These are phyloP conservation scores for Huntiella abstrusa DNA, from an alignment of 2,329 filamentous ascomycete species.

Conservation along the genomic window DNA sequence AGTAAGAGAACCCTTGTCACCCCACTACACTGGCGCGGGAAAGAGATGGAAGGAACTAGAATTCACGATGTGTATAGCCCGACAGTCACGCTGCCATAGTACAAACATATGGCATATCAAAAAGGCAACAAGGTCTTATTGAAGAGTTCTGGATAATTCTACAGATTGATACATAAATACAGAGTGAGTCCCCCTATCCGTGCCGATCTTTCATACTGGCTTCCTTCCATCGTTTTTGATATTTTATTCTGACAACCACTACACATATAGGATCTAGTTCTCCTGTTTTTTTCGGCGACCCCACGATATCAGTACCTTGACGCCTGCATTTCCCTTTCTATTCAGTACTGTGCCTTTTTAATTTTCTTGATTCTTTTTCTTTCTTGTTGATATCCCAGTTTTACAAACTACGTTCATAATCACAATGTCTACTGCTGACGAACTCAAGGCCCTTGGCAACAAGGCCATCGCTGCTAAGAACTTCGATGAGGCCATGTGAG, in stretches of 20 bases:
- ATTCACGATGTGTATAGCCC: slow-evolving; percentile 7
- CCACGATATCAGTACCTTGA: slow-evolving; percentile 1
- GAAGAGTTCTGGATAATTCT: too few species aligned
- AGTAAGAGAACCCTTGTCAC: slow-evolving; percentile 5
- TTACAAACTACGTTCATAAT: neutral
- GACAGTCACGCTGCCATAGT: neutral
- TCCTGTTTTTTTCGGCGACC: neutral
- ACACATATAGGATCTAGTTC: too few species aligned
- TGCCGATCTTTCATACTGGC: too few species aligned
- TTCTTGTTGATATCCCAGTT: neutral
- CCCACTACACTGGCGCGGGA: slow-evolving; percentile 5
- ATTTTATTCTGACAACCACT: too few species aligned
- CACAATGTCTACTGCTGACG: slow-evolving; percentile 42
- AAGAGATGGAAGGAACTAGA: slow-evolving; percentile 12
- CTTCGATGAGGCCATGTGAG: slow-evolving; percentile 87
- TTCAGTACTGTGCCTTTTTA: neutral
- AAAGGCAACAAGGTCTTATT: neutral
- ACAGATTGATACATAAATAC: too few species aligned
- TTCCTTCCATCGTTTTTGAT: too few species aligned
- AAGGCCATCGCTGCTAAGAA: slow-evolving; percentile 97
- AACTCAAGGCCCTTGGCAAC: slow-evolving; percentile 95
- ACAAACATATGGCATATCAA: neutral
- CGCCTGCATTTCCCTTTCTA: neutral
- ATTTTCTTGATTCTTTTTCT: slow-evolving; percentile 1
- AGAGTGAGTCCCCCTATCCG: too few species aligned